phyloP scores from a whole-genome alignment of 352 stramenopile species.

The Peronospora destructor region DNA sequence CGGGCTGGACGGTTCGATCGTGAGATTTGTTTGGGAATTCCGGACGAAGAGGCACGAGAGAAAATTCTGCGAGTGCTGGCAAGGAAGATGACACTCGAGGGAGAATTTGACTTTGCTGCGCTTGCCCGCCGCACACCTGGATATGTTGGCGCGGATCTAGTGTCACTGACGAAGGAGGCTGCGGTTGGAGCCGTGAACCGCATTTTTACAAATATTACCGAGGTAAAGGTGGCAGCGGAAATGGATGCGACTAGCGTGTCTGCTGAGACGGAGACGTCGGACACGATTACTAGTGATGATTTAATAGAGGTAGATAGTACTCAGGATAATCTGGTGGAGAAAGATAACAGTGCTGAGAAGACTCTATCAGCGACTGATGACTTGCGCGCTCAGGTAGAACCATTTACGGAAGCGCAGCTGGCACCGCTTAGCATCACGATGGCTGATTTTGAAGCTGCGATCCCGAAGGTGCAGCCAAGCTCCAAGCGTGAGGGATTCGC shows the following conservation, averaged over 20 bases:
- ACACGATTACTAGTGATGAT: slow-evolving; percentile 17
- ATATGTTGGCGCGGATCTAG: slow-evolving; percentile 97
- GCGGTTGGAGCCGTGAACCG: slow-evolving; percentile 96
- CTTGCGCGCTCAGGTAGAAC: slow-evolving; percentile 56
- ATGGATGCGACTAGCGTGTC: slow-evolving; percentile 9
- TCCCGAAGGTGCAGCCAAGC: slow-evolving; percentile 96
- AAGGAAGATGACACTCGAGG: slow-evolving; percentile 89
- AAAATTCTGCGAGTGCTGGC: slow-evolving; percentile 94
- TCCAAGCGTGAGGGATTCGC: slow-evolving; percentile 98
- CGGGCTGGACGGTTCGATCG: slow-evolving; percentile 96
- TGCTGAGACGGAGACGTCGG: slow-evolving; percentile 10
- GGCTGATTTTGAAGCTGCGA: slow-evolving; percentile 93
- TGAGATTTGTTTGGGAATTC: slow-evolving; percentile 97
- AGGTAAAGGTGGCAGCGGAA: slow-evolving; percentile 8
- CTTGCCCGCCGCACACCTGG: slow-evolving; percentile 92
- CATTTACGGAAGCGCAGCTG: slow-evolving; percentile 88
- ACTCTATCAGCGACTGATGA: slow-evolving; percentile 43
- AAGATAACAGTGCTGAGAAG: slow-evolving; percentile 12
- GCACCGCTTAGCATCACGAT: slow-evolving; percentile 92
- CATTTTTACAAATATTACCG: slow-evolving; percentile 90
- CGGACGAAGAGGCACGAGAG: slow-evolving; percentile 90
- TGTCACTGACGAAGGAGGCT: slow-evolving; percentile 97
- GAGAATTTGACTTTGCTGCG: slow-evolving; percentile 90
- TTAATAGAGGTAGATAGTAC: slow-evolving; percentile 17
- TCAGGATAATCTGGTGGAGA: slow-evolving; percentile 7